phyloP scores from a whole-genome alignment of 257 asterid species.

The Fraxinus excelsior region DNA sequence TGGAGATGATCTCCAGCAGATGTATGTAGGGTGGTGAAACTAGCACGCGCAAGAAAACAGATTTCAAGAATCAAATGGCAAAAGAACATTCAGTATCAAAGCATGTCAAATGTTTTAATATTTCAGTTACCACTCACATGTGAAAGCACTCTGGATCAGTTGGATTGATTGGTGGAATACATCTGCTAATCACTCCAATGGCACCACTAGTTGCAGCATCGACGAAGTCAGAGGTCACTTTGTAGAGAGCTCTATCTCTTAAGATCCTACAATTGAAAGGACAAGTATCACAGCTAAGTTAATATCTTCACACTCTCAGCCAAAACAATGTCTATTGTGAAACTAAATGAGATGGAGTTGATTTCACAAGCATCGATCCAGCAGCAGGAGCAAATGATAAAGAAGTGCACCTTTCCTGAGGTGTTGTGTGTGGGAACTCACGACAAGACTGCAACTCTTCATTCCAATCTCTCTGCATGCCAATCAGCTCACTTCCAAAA shows the following conservation, averaged over 20 bases:
- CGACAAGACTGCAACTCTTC: conserved; percentile 95
- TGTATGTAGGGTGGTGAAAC: background rate
- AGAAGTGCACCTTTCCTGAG: conserved; percentile 75
- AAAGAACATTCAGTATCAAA: background rate
- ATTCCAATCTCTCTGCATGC: conserved; percentile 99
- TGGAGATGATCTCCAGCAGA: background rate
- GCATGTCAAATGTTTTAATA: conserved; percentile 6
- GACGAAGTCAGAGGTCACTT: conserved; percentile 89
- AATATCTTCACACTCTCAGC: background rate
- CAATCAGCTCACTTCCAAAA: conserved; percentile 96
- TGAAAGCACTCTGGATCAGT: conserved; percentile 97
- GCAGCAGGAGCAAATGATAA: conserved; percentile 18
- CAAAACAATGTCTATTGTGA: background rate
- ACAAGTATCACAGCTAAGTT: background rate
- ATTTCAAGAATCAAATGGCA: background rate
- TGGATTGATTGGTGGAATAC: conserved; percentile 95
- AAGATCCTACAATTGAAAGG: conserved; percentile 60
- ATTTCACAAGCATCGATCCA: background rate
- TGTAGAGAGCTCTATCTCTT: conserved; percentile 92
- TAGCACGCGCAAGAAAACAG: background rate
- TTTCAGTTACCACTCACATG: conserved; percentile 56
- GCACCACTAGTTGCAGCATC: conserved; percentile 95
- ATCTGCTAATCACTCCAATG: conserved; percentile 84
- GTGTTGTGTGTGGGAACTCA: conserved; percentile 80
- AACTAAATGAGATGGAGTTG: background rate